Evolutionary conservation across 805 yeast species (phyloP).

Genomic region (Wickerhamomyces mucosus): DNA sequence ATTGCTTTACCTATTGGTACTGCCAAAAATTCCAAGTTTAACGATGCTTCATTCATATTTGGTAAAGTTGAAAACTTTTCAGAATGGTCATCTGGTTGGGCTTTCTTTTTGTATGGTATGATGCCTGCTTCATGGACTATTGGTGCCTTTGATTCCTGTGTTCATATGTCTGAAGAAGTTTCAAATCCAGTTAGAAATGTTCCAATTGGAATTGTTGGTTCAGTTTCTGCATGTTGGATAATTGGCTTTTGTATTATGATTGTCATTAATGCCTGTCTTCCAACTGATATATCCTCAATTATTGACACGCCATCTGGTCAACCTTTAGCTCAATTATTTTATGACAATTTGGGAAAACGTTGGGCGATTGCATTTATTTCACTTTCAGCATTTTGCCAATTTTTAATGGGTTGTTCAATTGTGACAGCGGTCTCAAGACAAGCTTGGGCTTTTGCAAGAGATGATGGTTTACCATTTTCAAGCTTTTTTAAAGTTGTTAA

Average conservation of each 20-base stretch:
- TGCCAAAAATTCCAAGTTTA: conserved; percentile 25
- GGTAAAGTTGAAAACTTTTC: conserved; percentile 39
- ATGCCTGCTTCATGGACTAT: conserved; percentile 71
- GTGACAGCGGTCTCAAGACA: conserved; percentile 57
- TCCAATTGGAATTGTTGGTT: conserved; percentile 55
- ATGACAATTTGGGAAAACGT: conserved; percentile 50
- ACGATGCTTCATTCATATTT: conserved; percentile 45
- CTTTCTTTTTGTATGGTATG: conserved; percentile 39
- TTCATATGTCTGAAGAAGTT: conserved; percentile 70
- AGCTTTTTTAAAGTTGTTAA: conserved; percentile 47
- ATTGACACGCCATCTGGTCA: conserved; percentile 40
- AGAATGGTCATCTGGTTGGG: conserved; percentile 53
- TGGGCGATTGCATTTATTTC: conserved; percentile 62
- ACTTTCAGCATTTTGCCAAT: conserved; percentile 49
- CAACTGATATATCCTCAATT: conserved; percentile 32
- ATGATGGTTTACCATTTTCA: conserved; percentile 61
- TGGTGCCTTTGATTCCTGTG: conserved; percentile 63
- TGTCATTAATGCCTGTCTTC: conserved; percentile 45
- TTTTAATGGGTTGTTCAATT: conserved; percentile 55
- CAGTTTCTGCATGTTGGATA: conserved; percentile 46
- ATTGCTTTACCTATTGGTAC: conserved; percentile 55
- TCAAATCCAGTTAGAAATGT: conserved; percentile 51
- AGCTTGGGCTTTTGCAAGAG: conserved; percentile 69
- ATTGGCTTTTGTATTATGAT: conserved; percentile 50
- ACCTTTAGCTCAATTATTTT: conserved; percentile 57